phyloP scores from a whole-genome alignment of 192 early-diverging fungal genomes.

The Phycomyces blakesleeanus region DNA sequence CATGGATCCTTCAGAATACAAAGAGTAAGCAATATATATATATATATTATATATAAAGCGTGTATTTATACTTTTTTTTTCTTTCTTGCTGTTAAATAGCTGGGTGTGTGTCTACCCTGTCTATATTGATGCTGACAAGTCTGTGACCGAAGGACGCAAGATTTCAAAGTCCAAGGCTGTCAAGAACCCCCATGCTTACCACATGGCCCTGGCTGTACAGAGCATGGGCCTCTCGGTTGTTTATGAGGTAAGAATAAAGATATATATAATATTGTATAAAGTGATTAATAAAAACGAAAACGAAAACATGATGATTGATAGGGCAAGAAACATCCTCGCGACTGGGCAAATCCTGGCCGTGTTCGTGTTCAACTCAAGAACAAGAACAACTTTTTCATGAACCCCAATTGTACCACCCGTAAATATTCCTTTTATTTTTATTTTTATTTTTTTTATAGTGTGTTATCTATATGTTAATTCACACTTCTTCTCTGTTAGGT shows the following conservation, averaged over 20 bases:
- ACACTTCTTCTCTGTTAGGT: slow-evolving; percentile 5
- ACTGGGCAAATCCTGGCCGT: slow-evolving; percentile 68
- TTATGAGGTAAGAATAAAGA: slow-evolving; percentile 59
- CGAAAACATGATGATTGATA: too few species aligned
- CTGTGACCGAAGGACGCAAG: slow-evolving; percentile 56
- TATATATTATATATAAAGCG: not conserved
- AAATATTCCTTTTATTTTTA: slow-evolving; percentile 30
- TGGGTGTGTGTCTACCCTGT: slow-evolving; percentile 74
- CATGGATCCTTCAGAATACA: slow-evolving; percentile 28
- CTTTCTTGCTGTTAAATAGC: slow-evolving; percentile 26
- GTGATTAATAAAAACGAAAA: too few species aligned
- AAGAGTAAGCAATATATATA: slow-evolving; percentile 23
- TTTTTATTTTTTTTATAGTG: too few species aligned
- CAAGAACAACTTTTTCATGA: slow-evolving; percentile 36
- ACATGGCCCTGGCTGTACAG: slow-evolving; percentile 61
- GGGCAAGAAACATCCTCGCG: slow-evolving; percentile 63
- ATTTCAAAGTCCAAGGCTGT: slow-evolving; percentile 50
- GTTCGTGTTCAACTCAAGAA: slow-evolving; percentile 62
- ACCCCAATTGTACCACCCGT: slow-evolving; percentile 46
- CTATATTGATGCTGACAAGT: slow-evolving; percentile 63
- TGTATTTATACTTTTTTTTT: not conserved
- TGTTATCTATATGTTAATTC: too few species aligned
- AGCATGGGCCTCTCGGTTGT: slow-evolving; percentile 55
- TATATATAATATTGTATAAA: too few species aligned
- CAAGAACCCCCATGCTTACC: slow-evolving; percentile 56